Evolutionary conservation across 169 alveolate species (phyloP), one percentile per base, ranked within the genome.

Genomic region (Cystoisospora suis): DNA sequence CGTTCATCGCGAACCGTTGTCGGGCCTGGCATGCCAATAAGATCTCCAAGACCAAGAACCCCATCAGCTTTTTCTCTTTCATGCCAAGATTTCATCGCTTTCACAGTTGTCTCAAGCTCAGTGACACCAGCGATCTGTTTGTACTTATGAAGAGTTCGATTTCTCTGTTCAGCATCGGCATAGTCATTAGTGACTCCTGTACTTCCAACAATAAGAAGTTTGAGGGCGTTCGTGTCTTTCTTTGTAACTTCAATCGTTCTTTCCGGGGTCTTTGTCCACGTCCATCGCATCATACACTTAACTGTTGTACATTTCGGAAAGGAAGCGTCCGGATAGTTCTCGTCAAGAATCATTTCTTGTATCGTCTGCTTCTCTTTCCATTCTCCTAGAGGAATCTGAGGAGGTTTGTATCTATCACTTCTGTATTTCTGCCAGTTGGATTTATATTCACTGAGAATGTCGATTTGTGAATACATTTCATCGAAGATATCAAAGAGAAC

Each of bases 221-320:
- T 87, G 12, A 87, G 87, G 45, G 87, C 40, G 87, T 87, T 87
- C 15, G 72, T 58, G 47, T 81, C 34, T 17, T 72, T 86, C 45
- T 69, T 69, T 34, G 1, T 4, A 12, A 72, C 83, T 36, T 72
- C 87, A 0, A 87, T 45, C 15, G 87, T 65, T 3, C 58, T 58
- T 45, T 72, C 91, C n/a, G 91, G 36, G 0, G 87, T 32, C 65
- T 49, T 56, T 0, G 42, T 15, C 91, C 91, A 87, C 47, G 45
- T 65, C 40, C 59, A 9, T 34, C 56, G 87, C 46, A 72, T 69
- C 36, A 47, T 34, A 65, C 91, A 87, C 77, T 38, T 23, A 56
- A 87, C 40, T 0, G 91, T 87, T 38, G 91, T 65, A 79, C 91
- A 87, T 42, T 87, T 87, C 2, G 91, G 91, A 47, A 40, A 70